Evolutionary conservation across 2,329 filamentous ascomycete genomes (phyloP).

Genomic region (Metarhizium sp.): DNA sequence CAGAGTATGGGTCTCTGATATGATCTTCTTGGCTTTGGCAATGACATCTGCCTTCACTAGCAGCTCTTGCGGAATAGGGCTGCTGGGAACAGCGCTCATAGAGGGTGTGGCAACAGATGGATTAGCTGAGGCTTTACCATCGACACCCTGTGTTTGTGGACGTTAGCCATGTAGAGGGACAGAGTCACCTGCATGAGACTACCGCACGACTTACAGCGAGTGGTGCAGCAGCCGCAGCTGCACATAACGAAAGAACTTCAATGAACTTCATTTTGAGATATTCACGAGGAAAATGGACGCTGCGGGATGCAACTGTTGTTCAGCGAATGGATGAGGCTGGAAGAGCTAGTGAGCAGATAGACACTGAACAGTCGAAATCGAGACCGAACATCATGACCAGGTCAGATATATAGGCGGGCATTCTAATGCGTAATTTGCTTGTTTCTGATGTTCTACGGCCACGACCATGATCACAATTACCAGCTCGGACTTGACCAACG

Average conservation of each 20-base stretch:
- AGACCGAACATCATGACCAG: not conserved
- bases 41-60: not conserved
- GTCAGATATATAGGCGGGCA: not conserved
- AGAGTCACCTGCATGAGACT: too few species aligned
- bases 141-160: not conserved
- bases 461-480: too few species aligned
- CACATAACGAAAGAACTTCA: not conserved
- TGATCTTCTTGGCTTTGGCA: not conserved
- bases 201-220: not conserved
- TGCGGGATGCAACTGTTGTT: not conserved
- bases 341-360: not conserved
- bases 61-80: too few species aligned
- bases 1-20: not conserved
- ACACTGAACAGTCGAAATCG: not conserved
- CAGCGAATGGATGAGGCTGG: not conserved
- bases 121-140: not conserved
- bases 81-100: not conserved
- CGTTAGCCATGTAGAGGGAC: not conserved
- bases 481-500: too few species aligned
- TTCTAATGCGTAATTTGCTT: too few species aligned
- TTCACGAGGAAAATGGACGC: not conserved
- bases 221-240: not conserved
- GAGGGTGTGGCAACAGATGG: not conserved
- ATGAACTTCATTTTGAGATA: not conserved
- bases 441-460: too few species aligned